Evolutionary conservation across 768 basidiomycete species (phyloP).

Genomic region (Pleurotus giganteus): DNA sequence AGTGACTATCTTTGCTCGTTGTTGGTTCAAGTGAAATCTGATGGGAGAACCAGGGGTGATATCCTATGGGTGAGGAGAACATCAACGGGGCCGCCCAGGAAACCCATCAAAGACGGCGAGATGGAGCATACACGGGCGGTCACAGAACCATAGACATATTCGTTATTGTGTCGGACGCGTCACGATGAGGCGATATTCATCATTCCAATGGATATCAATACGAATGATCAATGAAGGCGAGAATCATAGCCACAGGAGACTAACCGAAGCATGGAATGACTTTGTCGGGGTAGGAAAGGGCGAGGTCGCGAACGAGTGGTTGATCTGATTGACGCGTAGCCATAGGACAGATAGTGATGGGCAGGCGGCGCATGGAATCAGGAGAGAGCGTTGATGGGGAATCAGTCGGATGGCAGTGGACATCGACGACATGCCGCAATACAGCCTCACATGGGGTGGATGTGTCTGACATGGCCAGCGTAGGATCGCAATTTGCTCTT

Average conservation of each 20-base stretch:
- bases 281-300: slow-evolving; percentile 55
- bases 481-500: slow-evolving; percentile 5
- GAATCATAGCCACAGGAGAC: slow-evolving; percentile 27
- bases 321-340: slow-evolving; percentile 69
- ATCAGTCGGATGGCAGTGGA: slow-evolving; percentile 93
- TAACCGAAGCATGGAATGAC: slow-evolving; percentile 89
- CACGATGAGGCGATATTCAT: no score
- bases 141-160: no score
- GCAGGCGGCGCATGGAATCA: slow-evolving; percentile 51
- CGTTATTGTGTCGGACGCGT: no score
- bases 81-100: slow-evolving; percentile 7
- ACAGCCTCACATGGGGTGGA: slow-evolving; percentile 28
- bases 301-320: slow-evolving; percentile 63
- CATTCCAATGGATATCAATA: no score
- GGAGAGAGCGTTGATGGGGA: slow-evolving; percentile 38
- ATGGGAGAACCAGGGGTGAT: slow-evolving; percentile 54
- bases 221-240: no score
- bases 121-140: background rate
- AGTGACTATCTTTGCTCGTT: slow-evolving; percentile 69
- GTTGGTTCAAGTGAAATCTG: slow-evolving; percentile 51
- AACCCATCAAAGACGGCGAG: background rate
- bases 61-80: slow-evolving; percentile 71
- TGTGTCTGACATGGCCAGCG: slow-evolving; percentile 23
- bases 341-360: slow-evolving; percentile 84
- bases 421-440: slow-evolving; percentile 74